Conservation (phyloP, 2,329 filamentous ascomycete genomes). For the Talaromyces marneffei region DNA sequence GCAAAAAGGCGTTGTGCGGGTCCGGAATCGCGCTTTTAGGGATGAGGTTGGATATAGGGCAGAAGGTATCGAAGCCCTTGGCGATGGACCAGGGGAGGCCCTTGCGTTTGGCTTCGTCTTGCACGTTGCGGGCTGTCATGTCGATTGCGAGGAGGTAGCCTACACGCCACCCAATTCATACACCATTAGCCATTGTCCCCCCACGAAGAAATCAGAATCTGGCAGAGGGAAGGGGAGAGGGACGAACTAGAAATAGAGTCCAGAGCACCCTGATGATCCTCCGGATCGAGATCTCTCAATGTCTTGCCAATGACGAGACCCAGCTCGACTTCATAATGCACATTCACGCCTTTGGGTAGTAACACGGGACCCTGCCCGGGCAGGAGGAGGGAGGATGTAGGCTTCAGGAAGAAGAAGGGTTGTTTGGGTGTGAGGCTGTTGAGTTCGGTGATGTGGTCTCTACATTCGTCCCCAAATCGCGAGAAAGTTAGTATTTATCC, state of each 20-base stretch:
- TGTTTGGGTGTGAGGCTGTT: conserved; percentile 83
- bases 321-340: conserved; percentile 95
- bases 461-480: conserved; percentile 37
- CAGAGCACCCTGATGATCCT: conserved; percentile 69
- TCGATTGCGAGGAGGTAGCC: conserved; percentile 89
- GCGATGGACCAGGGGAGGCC: conserved; percentile 93
- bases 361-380: conserved; percentile 74
- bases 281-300: conserved; percentile 66
- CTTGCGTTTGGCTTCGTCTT: conserved; percentile 96
- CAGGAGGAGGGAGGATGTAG: conserved; percentile 74
- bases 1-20: conserved; percentile 83
- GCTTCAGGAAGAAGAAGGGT: conserved; percentile 99
- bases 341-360: conserved; percentile 71
- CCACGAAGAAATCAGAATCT: not conserved
- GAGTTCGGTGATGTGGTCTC: conserved; percentile 89
- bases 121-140: conserved; percentile 93
- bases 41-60: conserved; percentile 78
- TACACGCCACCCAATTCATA: conserved; percentile 28
- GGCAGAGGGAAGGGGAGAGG: no score
- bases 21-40: conserved; percentile 73
- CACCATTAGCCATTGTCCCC: not conserved
- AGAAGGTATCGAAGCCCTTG: conserved; percentile 97
- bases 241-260: conserved; percentile 71
- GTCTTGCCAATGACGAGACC: conserved; percentile 81
- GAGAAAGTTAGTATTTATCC: conserved; percentile 6